Conservation (phyloP, 192 early-diverging fungal genomes). For the Linnemannia hyalina region DNA sequence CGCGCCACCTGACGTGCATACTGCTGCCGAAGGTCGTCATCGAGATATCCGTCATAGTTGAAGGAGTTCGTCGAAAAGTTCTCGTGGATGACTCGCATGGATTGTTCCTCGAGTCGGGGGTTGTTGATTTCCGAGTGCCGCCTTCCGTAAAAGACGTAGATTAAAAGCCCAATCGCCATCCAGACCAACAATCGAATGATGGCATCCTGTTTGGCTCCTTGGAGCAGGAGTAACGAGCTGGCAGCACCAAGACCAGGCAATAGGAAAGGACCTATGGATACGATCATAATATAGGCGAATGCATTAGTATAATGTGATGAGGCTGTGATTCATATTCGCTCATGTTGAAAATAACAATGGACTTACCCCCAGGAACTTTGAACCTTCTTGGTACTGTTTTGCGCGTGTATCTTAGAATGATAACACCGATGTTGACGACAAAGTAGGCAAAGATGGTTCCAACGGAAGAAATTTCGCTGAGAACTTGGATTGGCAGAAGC, state of each 20-base stretch:
- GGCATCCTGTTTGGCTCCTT: conserved; percentile 72
- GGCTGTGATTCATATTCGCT: neutral
- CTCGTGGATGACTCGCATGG: conserved; percentile 47
- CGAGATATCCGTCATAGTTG: conserved; percentile 45
- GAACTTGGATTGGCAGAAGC: conserved; percentile 84
- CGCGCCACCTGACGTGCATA: conserved; percentile 37
- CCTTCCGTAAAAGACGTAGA: conserved; percentile 79
- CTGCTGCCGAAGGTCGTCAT: conserved; percentile 50
- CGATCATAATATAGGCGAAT: neutral
- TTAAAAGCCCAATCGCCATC: conserved; percentile 80
- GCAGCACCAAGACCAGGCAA: conserved; percentile 74
- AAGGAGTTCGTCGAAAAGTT: conserved; percentile 26
- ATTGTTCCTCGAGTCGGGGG: conserved; percentile 33
- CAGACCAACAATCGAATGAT: conserved; percentile 83
- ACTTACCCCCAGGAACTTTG: conserved; percentile 73
- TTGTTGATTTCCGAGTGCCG: conserved; percentile 68
- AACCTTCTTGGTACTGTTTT: conserved; percentile 79
- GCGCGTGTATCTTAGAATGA: conserved; percentile 82
- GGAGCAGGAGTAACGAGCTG: conserved; percentile 74
- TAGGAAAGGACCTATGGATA: conserved; percentile 61
- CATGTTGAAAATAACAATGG: neutral
- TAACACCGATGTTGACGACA: conserved; percentile 82
- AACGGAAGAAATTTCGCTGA: conserved; percentile 89
- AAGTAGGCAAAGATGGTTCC: conserved; percentile 91
- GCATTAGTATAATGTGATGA: neutral